Evolutionary conservation across 768 basidiomycete species (phyloP), one percentile per base, ranked within the genome.

Genomic region (Leccinum sublutescens): DNA sequence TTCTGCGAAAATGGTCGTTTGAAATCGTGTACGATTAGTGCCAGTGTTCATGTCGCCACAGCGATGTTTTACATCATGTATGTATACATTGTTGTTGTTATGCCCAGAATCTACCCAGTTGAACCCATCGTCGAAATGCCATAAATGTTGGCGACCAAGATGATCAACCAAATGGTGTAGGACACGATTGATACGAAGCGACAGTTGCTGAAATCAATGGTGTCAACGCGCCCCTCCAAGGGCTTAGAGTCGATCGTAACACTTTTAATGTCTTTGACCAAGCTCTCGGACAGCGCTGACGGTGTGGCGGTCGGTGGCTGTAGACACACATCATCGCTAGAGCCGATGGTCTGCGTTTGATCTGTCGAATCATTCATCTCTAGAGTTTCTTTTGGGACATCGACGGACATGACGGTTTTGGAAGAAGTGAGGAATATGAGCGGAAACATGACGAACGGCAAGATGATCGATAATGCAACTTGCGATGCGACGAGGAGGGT

Each of bases 71-170:
- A 19, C 27, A 59, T 10, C 10, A 19, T 47, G 33, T n/a, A 34
- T 40, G 52, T 40, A 9, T 50, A 36, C 8, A 19, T 23, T 36
- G 25, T 59, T 17, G n/a, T 8, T 51, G n/a, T 21, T 27, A 31
- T 40, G 19, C 34, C 14, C 43, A 19, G 17, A 8, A 12, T 29
- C 19, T 57, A 45, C 14, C 50, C 53, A 36, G 49, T 50, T 50
- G 66, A 47, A 34, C 74, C 71, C 64, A 85, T 67, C 71, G 78
- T 74, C 5, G 78, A 79, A 47, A 85, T 78, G 25, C 81, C 83
- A 66, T 84, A 85, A 19, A 63, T 69, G 60, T 85, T 85, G 15
- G 84, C 82, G 29, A 79, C 58, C n/a, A 80, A 54, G 3, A 85
- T 75, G 34, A 84, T 71, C 3, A 68, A 66, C 74, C 80, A 83